Evolutionary conservation across 2,329 filamentous ascomycete genomes (phyloP).

Genomic region (Nigrograna mackinnonii): DNA sequence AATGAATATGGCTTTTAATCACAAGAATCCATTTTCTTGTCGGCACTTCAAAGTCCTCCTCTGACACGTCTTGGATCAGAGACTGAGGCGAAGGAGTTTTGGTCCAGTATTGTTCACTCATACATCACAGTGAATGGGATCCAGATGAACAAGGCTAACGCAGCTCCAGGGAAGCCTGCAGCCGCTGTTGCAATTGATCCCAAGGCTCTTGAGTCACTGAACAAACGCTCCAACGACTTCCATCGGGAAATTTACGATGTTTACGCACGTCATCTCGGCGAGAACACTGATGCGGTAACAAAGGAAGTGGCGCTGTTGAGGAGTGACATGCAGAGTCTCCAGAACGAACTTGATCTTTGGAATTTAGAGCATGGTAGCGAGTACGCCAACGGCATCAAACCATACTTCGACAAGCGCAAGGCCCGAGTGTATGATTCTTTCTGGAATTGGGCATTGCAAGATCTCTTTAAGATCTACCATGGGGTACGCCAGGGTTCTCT

Average conservation of each 20-base stretch:
- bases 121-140: slow-evolving; percentile 12
- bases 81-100: slow-evolving; percentile 12
- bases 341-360: slow-evolving; percentile 19
- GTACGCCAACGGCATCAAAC: slow-evolving; percentile 18
- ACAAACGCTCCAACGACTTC: slow-evolving; percentile 13
- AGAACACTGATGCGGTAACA: slow-evolving; percentile 9
- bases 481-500: slow-evolving; percentile 9
- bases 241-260: slow-evolving; percentile 13
- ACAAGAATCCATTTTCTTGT: slow-evolving; percentile 16
- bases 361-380: slow-evolving; percentile 16
- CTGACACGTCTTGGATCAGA: slow-evolving; percentile 11
- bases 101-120: slow-evolving; percentile 7
- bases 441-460: slow-evolving; percentile 22
- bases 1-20: slow-evolving; percentile 11
- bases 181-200: slow-evolving; percentile 12
- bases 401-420: slow-evolving; percentile 17
- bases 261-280: slow-evolving; percentile 13
- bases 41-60: slow-evolving; percentile 10
- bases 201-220: slow-evolving; percentile 13
- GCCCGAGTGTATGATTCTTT: slow-evolving; percentile 17
- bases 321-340: slow-evolving; percentile 13
- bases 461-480: slow-evolving; percentile 16
- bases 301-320: slow-evolving; percentile 10
- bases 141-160: slow-evolving; percentile 7
- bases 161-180: slow-evolving; percentile 5